Evolutionary conservation across 768 basidiomycete genomes (phyloP).

Genomic region (Macrolepiota fuliginosa): DNA sequence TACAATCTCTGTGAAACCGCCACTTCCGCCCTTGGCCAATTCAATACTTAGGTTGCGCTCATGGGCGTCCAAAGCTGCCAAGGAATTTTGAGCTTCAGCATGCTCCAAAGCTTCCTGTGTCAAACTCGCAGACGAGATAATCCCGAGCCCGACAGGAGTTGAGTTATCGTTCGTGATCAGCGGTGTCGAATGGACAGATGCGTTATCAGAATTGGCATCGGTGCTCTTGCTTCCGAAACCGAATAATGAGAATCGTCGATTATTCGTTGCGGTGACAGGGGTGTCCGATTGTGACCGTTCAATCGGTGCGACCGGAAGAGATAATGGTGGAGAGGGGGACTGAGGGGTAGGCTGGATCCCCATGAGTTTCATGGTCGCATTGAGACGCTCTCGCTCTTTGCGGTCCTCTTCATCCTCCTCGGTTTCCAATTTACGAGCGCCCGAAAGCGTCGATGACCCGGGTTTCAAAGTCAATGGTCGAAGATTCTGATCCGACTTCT

Average conservation of each 20-base stretch:
- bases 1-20: constrained; percentile 80
- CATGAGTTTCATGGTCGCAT: constrained; percentile 93
- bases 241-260: constrained; percentile 72
- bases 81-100: constrained; percentile 71
- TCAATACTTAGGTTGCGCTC: constrained; percentile 72
- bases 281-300: constrained; percentile 25
- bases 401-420: constrained; percentile 92
- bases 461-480: constrained; percentile 76
- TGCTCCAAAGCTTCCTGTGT: constrained; percentile 78
- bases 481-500: constrained; percentile 57
- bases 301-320: constrained; percentile 23
- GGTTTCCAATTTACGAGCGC: constrained; percentile 80
- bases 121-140: constrained; percentile 40
- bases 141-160: constrained; percentile 28
- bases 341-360: constrained; percentile 73
- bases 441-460: constrained; percentile 50
- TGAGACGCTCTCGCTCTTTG: constrained; percentile 80
- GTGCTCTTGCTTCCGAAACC: constrained; percentile 36
- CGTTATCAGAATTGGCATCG: constrained; percentile 40
- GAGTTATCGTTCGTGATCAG: constrained; percentile 20
- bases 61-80: constrained; percentile 78
- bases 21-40: constrained; percentile 66
- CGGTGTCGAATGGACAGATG: constrained; percentile 45
- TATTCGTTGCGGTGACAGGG: constrained; percentile 27
- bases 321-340: constrained; percentile 32